phyloP scores from a whole-genome alignment of 805 yeast species.

The Saccharomyces cerevisiae region DNA sequence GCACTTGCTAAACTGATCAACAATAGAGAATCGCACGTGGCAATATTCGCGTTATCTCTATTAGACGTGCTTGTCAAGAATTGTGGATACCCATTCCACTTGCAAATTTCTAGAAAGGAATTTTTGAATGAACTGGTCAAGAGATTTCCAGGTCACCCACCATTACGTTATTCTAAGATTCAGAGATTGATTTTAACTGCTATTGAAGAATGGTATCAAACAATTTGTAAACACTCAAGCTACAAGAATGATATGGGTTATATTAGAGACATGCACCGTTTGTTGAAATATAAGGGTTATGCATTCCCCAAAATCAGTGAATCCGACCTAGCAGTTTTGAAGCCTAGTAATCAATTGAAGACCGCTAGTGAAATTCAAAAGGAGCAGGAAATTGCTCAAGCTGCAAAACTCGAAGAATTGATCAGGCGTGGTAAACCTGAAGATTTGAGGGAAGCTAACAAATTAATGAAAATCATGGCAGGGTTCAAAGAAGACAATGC shows the following conservation, averaged over 20 bases:
- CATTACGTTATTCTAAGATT: constrained; percentile 66
- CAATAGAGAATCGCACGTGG: constrained; percentile 69
- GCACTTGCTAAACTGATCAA: constrained; percentile 74
- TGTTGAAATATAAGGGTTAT: constrained; percentile 81
- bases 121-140: constrained; percentile 86
- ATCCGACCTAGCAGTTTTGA: constrained; percentile 86
- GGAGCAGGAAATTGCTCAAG: constrained; percentile 83
- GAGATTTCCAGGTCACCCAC: constrained; percentile 88
- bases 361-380: constrained; percentile 79
- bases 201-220: constrained; percentile 93
- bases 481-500: constrained; percentile 79
- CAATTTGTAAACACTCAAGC: constrained; percentile 78
- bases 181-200: constrained; percentile 78
- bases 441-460: constrained; percentile 89
- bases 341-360: constrained; percentile 76
- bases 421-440: constrained; percentile 90
- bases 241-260: constrained; percentile 86
- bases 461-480: constrained; percentile 93
- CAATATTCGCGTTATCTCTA: constrained; percentile 69
- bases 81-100: constrained; percentile 93
- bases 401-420: constrained; percentile 89
- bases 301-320: constrained; percentile 79
- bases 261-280: constrained; percentile 88
- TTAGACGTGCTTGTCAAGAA: constrained; percentile 87
- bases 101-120: constrained; percentile 88